A percentile compares a stretch with the other conserved stretches of the same genome.
These are phyloP conservation scores for Hypoxylon trugodes DNA, from an alignment of 495 filamentous ascomycete species.

Conservation along the genomic window DNA sequence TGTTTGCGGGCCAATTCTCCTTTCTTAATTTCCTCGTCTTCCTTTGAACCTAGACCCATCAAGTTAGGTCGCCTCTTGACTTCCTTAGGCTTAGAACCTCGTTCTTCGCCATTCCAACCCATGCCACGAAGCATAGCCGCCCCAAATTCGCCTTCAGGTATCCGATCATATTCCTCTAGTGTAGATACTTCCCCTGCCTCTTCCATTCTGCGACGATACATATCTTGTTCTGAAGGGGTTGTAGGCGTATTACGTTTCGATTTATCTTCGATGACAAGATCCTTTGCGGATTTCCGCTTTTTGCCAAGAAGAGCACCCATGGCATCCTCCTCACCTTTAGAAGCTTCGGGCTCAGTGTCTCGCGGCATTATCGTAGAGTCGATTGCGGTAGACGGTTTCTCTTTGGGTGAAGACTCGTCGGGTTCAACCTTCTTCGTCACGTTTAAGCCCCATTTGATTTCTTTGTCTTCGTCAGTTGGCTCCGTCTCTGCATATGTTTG, in stretches of 20 bases:
- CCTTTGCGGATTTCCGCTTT: conserved; percentile 43
- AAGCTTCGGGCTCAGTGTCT: conserved; percentile 21
- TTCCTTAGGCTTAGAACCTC: conserved; percentile 57
- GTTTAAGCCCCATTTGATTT: conserved; percentile 56
- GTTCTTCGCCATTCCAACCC: conserved; percentile 90
- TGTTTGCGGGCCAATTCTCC: conserved; percentile 41
- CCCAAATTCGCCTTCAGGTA: conserved; percentile 95
- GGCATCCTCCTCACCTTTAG: conserved; percentile 74
- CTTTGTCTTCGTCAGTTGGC: conserved; percentile 49
- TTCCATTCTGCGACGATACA: conserved; percentile 71
- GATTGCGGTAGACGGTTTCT: conserved; percentile 28
- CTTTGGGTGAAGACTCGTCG: conserved; percentile 32
- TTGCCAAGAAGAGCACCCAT: conserved; percentile 78
- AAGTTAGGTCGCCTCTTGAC: conserved; percentile 76
- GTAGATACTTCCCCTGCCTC: conserved; percentile 78
- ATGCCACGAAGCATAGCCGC: conserved; percentile 86
- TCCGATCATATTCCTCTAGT: conserved; percentile 83
- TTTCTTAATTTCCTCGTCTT: conserved; percentile 68
- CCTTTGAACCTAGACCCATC: conserved; percentile 82
- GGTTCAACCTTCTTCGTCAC: conserved; percentile 46
- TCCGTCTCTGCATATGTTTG: conserved; percentile 46
- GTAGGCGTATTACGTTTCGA: conserved; percentile 41
- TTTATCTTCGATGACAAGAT: conserved; percentile 36
- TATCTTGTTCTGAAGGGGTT: conserved; percentile 67
- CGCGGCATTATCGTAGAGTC: conserved; percentile 45